Percentiles rank a stretch among this genome's conserved stretches.
These are phyloP conservation scores for Centaurea solstitialis DNA, from an alignment of 129 eudicot genomes.

Conservation along the genomic window DNA sequence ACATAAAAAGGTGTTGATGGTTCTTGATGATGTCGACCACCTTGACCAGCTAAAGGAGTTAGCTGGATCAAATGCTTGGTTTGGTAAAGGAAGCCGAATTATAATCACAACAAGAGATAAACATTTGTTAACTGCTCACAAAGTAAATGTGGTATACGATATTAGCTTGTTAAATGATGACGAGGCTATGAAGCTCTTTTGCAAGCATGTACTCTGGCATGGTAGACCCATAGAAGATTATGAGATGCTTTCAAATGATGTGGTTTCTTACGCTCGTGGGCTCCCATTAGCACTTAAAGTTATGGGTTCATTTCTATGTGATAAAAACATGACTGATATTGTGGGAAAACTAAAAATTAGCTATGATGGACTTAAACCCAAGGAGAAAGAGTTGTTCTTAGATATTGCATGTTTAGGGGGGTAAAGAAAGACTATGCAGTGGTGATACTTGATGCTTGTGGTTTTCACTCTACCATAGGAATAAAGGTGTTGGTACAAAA, in stretches of 20 bases:
- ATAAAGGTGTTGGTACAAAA: background rate
- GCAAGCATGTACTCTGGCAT: background rate
- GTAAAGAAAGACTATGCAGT: background rate
- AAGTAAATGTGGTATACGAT: constrained; percentile 4
- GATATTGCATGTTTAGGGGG: constrained; percentile 17
- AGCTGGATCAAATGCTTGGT: background rate
- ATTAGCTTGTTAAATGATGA: background rate
- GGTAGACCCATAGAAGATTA: background rate
- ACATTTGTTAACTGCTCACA: background rate
- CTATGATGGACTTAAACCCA: background rate
- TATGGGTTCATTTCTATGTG: constrained; percentile 2
- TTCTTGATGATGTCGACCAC: background rate
- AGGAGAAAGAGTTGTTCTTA: constrained; percentile 1
- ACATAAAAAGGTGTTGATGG: background rate
- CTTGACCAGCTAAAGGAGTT: background rate
- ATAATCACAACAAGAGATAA: background rate
- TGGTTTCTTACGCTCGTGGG: constrained; percentile 11
- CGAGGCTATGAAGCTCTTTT: constrained; percentile 12
- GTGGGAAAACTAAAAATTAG: constrained; percentile 9
- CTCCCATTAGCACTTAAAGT: constrained; percentile 19
- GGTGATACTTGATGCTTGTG: constrained; percentile 3
- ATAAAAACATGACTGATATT: background rate
- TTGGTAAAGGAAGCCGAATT: background rate
- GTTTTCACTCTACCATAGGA: background rate
- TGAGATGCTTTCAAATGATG: background rate